phyloP scores from a whole-genome alignment of 2,329 filamentous ascomycete species.

The Ophiostoma himal-ulmi region DNA sequence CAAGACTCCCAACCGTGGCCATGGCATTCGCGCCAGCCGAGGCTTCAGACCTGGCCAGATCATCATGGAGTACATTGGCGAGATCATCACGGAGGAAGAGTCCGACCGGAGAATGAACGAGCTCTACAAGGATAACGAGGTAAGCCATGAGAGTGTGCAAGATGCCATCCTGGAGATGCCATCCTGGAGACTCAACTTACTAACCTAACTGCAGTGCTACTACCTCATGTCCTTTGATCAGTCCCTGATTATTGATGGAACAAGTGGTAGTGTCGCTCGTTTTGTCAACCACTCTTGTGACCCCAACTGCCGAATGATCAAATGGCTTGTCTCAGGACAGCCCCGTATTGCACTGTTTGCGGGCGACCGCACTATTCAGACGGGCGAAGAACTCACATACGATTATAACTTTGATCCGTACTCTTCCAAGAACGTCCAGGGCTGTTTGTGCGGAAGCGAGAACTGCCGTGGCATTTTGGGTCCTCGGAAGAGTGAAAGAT shows the following conservation, averaged over 20 bases:
- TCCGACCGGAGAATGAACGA: conserved; percentile 91
- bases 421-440: conserved; percentile 62
- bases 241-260: conserved; percentile 97
- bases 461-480: conserved; percentile 62
- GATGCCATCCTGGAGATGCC: too few relatives aligned
- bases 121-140: conserved; percentile 88
- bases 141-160: conserved; percentile 39
- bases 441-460: conserved; percentile 56
- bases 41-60: conserved; percentile 86
- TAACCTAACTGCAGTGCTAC: conserved; percentile 61
- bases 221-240: conserved; percentile 99
- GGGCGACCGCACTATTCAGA: conserved; percentile 81
- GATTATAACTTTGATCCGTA: conserved; percentile 74
- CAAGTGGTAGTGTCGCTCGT: conserved; percentile 87
- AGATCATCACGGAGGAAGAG: conserved; percentile 93
- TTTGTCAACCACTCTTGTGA: conserved; percentile 98
- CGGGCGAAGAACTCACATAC: conserved; percentile 92
- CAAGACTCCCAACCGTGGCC: conserved; percentile 81
- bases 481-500: conserved; percentile 49
- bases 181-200: background rate
- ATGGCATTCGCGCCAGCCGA: conserved; percentile 85
- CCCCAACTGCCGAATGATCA: conserved; percentile 96
- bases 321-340: conserved; percentile 90
- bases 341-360: conserved; percentile 96
- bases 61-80: conserved; percentile 96